A percentile compares a stretch with the other conserved stretches of the same genome.
Conservation (phyloP, 164 flowering plant species). For the Annona squamosa region DNA sequence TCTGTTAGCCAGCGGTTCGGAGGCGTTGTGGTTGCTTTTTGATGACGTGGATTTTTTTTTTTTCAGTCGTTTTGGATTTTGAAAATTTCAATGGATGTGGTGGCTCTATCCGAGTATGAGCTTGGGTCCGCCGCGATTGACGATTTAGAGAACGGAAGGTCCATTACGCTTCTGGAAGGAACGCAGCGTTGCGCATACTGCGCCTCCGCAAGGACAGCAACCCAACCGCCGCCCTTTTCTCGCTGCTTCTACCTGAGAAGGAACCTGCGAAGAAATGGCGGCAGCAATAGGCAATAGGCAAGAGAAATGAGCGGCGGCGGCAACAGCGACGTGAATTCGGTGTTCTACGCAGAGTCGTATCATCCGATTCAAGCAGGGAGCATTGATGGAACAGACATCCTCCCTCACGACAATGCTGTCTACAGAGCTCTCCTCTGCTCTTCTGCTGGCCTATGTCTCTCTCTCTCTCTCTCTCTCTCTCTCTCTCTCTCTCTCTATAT, state of each 20-base stretch:
- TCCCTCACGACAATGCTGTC: conserved; percentile 81
- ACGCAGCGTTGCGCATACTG: too few relatives aligned
- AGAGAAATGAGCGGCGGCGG: conserved; percentile 1
- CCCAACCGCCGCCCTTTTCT: too few relatives aligned
- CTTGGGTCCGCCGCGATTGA: too few relatives aligned
- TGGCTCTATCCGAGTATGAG: neutral
- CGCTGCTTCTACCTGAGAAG: neutral
- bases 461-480: conserved; percentile 41
- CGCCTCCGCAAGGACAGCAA: too few relatives aligned
- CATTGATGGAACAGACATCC: conserved; percentile 86
- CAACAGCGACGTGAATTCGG: conserved; percentile 39
- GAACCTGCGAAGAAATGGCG: neutral
- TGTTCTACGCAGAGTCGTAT: conserved; percentile 73
- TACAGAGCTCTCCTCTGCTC: conserved; percentile 88
- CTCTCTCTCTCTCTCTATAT: neutral
- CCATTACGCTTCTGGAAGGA: too few relatives aligned
- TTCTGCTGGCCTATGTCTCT: conserved; percentile 69
- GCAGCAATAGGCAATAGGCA: neutral
- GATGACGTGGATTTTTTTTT: neutral
- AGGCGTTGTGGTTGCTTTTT: neutral
- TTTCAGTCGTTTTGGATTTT: neutral
- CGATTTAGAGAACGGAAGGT: too few relatives aligned
- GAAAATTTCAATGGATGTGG: conserved; percentile 1
- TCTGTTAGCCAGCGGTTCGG: neutral
- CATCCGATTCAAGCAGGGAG: conserved; percentile 97